Conservation (phyloP, 345 rosid genomes). For the Acer yangbiense region DNA sequence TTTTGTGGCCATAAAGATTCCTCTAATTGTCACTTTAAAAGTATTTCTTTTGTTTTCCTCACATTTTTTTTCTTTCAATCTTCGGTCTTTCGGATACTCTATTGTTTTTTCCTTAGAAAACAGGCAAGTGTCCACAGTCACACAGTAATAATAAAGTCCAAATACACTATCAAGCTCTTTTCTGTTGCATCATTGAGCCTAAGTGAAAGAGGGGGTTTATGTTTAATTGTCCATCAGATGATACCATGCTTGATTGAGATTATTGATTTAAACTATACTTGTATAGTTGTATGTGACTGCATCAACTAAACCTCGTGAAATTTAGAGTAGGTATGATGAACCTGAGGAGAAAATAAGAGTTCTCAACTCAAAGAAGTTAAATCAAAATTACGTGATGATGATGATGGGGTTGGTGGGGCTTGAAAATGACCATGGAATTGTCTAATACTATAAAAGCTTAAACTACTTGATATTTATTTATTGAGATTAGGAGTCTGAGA, state of each 20-base stretch:
- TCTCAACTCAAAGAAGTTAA: neutral
- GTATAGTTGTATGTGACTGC: neutral
- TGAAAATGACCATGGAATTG: neutral
- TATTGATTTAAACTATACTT: neutral
- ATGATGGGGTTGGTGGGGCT: neutral
- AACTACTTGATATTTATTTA: neutral
- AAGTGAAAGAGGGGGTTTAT: constrained; percentile 6
- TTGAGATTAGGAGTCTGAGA: neutral
- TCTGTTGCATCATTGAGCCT: neutral
- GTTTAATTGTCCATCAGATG: neutral
- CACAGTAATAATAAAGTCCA: neutral
- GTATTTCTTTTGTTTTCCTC: neutral
- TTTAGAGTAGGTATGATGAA: neutral
- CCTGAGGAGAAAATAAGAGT: constrained; percentile 1
- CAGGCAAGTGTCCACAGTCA: neutral
- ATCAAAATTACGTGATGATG: neutral
- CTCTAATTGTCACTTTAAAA: neutral
- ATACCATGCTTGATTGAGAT: neutral
- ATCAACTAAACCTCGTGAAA: neutral
- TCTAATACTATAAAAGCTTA: neutral
- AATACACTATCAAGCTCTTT: neutral
- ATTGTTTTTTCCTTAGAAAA: neutral
- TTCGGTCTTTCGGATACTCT: neutral
- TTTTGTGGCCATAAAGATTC: neutral
- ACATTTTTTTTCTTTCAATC: neutral